A percentile compares a stretch with the other conserved stretches of the same genome.
Conservation (phyloP, 2,329 filamentous ascomycete species). For the Fusarium lateritium region DNA sequence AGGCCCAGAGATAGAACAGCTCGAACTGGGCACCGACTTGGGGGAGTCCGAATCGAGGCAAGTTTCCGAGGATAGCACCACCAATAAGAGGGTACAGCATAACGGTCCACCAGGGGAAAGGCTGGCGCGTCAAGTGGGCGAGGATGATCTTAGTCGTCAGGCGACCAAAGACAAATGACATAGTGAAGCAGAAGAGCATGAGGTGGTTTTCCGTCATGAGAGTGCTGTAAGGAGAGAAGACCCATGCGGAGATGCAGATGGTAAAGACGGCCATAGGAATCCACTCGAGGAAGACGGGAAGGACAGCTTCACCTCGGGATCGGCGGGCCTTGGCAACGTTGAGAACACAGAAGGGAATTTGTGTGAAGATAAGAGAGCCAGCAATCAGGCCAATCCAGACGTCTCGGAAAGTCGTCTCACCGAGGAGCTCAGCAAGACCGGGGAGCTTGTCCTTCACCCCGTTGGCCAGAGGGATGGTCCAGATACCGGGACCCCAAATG, state of each 20-base stretch:
- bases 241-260: constrained; percentile 81
- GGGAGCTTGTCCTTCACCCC: constrained; percentile 71
- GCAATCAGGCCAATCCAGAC: constrained; percentile 85
- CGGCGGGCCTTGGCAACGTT: constrained; percentile 87
- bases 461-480: constrained; percentile 81
- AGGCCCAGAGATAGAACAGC: constrained; percentile 84
- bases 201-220: constrained; percentile 88
- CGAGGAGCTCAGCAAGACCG: constrained; percentile 72
- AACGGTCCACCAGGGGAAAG: constrained; percentile 97
- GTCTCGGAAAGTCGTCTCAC: constrained; percentile 83
- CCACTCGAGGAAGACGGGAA: constrained; percentile 94
- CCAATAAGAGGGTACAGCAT: constrained; percentile 90
- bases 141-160: constrained; percentile 99
- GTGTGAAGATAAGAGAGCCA: constrained; percentile 75
- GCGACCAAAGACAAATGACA: constrained; percentile 97
- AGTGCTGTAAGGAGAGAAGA: constrained; percentile 89
- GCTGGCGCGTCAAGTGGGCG: constrained; percentile 91
- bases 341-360: constrained; percentile 90
- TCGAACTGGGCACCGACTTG: constrained; percentile 77
- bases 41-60: constrained; percentile 82
- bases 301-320: constrained; percentile 78
- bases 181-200: constrained; percentile 90
- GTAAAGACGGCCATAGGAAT: constrained; percentile 90
- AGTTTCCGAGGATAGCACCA: constrained; percentile 85
- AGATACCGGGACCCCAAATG: constrained; percentile 89